phyloP scores from a whole-genome alignment of 2,329 filamentous ascomycete species.

The Immersiporthe knoxdaviesiana region DNA sequence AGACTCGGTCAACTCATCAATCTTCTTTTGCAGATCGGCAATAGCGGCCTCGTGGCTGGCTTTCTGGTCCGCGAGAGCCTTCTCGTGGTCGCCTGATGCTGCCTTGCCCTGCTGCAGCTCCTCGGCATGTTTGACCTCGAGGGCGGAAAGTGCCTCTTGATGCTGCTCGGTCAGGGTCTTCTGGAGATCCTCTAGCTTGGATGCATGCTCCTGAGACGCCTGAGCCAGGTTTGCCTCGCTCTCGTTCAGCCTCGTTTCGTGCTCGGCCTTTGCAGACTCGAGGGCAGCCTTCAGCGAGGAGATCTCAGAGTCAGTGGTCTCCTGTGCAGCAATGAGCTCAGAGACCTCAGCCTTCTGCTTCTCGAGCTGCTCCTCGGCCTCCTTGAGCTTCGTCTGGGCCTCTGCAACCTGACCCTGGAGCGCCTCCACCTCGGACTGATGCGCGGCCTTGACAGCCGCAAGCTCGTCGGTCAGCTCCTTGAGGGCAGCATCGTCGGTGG shows the following conservation, averaged over 20 bases:
- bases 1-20: conserved; percentile 55
- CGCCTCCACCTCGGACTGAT: conserved; percentile 51
- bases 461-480: conserved; percentile 52
- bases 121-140: conserved; percentile 58
- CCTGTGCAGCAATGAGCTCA: conserved; percentile 53
- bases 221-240: conserved; percentile 43
- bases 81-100: conserved; percentile 51
- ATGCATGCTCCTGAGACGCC: conserved; percentile 51
- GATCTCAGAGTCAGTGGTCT: conserved; percentile 53
- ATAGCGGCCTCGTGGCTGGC: conserved; percentile 51
- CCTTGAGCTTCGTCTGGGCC: conserved; percentile 53
- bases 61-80: conserved; percentile 55
- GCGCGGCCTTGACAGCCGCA: conserved; percentile 52
- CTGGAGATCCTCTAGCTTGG: conserved; percentile 56
- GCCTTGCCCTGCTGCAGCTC: conserved; percentile 52
- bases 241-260: conserved; percentile 43
- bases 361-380: conserved; percentile 55
- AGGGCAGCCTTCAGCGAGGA: conserved; percentile 54
- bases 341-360: conserved; percentile 53
- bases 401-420: conserved; percentile 54
- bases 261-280: conserved; percentile 48
- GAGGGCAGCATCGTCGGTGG: conserved; percentile 46
- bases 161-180: conserved; percentile 55
- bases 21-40: conserved; percentile 56
- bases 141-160: conserved; percentile 49